Conservation (phyloP, 2,329 filamentous ascomycete species). For the Aureobasidium sp. region DNA sequence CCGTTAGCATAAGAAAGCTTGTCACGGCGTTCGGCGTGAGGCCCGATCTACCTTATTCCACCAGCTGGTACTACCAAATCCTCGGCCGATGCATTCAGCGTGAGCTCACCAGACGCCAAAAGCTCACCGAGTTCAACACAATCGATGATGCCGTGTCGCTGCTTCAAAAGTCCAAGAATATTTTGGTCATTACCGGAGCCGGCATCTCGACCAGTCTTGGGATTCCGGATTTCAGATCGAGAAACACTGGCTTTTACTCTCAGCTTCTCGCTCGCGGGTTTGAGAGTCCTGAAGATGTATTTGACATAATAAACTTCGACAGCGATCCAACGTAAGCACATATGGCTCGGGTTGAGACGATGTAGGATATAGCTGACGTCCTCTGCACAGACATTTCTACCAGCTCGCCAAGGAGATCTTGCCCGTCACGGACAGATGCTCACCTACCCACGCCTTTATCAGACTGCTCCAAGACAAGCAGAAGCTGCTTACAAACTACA, state of each 20-base stretch:
- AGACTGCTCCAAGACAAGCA: slow-evolving; percentile 76
- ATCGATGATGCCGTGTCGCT: slow-evolving; percentile 80
- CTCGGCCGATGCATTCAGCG: slow-evolving; percentile 71
- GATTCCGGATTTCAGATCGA: slow-evolving; percentile 94
- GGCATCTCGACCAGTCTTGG: slow-evolving; percentile 95
- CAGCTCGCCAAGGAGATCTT: slow-evolving; percentile 85
- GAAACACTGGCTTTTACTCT: slow-evolving; percentile 85
- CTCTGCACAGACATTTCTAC: slow-evolving; percentile 65
- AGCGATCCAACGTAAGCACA: slow-evolving; percentile 58
- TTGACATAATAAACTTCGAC: slow-evolving; percentile 81
- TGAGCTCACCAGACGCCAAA: slow-evolving; percentile 74
- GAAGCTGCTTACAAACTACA: slow-evolving; percentile 94
- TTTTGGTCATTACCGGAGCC: slow-evolving; percentile 89
- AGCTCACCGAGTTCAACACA: slow-evolving; percentile 72
- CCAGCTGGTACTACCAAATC: slow-evolving; percentile 62
- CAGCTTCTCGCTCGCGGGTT: slow-evolving; percentile 71
- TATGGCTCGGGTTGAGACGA: neutral
- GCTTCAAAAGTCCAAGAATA: slow-evolving; percentile 67
- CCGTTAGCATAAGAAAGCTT: slow-evolving; percentile 72
- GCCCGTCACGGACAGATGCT: slow-evolving; percentile 65
- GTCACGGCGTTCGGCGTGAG: slow-evolving; percentile 78
- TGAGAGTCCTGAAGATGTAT: slow-evolving; percentile 87
- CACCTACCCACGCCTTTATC: slow-evolving; percentile 92
- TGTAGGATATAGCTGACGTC: neutral
- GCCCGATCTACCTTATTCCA: slow-evolving; percentile 65